Base-by-base conservation (phyloP, 2,329 filamentous ascomycete species). In the Colletotrichum nymphaeae region DNA sequence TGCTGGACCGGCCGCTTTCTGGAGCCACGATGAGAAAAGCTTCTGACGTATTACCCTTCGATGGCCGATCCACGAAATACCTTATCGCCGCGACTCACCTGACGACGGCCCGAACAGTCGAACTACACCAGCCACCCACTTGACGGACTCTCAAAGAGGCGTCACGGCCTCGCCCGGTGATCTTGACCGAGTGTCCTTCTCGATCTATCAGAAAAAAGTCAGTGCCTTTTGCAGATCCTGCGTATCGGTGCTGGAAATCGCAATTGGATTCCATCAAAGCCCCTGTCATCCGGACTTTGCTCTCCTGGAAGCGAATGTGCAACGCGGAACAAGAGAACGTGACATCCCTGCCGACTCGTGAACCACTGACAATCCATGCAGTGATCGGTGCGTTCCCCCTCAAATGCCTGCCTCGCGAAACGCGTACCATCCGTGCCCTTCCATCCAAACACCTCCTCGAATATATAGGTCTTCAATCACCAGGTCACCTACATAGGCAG, bases 101-200 rank as follows among this genome's bases (percentile, higher is more conserved):
- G 32, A 56, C 24, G 37, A 67, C 58, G 42, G 42, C 56, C 12
- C 52, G 26, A 42, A 42, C 37, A 42, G 37, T 42, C 37, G 37
- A 58, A 37, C 37, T 22, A 53, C 56, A 60, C 65, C 56, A 67
- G 65, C 37, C 65, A 67, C 28, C 83, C 14, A 30, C 37, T 46
- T 53, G 4, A 30, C 28, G 22, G 53, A 22, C 52, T 52, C 32
- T 16, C 35, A 53, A 53, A 28, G 22, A 63, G 28, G 52, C 49
- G 35, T 56, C 63, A 22, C 52, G 63, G 30, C 63, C 52, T 56
- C 16, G 14, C 19, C 30, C 52, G 22, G 19, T 8, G 30, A 56
- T 2, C 49, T 9, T 16, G 35, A 28, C 14, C 30, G 53, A 26
- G 9, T 14, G 12, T 8, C 19, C 30, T 14, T 28, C 24, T 14